Percentiles rank a stretch among this genome's conserved stretches.
These are phyloP conservation scores for Penicillium dipodomyicola DNA, from an alignment of 495 filamentous ascomycete genomes.

Conservation along the genomic window DNA sequence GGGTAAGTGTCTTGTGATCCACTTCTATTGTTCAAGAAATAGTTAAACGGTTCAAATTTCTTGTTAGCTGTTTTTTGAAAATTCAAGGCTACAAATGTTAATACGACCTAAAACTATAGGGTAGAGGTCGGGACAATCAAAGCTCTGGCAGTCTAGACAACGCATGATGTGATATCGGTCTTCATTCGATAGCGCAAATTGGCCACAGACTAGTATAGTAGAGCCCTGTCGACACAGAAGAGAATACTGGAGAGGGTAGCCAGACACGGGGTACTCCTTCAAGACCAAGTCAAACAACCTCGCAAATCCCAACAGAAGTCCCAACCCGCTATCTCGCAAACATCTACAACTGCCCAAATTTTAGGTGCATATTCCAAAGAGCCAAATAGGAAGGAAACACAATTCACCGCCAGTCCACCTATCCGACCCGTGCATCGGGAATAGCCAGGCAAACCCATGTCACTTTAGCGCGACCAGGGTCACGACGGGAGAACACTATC, in stretches of 20 bases:
- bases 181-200: too few species aligned
- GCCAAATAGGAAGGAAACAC: slow-evolving; percentile 9
- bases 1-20: too few species aligned
- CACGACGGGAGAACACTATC: not conserved
- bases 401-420: slow-evolving; percentile 13
- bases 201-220: too few species aligned
- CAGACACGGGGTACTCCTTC: not conserved
- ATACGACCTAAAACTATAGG: too few species aligned
- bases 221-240: not conserved
- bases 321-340: slow-evolving; percentile 1
- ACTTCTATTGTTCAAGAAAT: too few species aligned
- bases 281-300: not conserved
- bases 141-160: too few species aligned
- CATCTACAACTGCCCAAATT: slow-evolving; percentile 1
- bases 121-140: too few species aligned
- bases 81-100: too few species aligned
- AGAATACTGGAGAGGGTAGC: not conserved
- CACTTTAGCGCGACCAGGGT: slow-evolving; percentile 1
- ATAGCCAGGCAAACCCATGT: slow-evolving; percentile 1
- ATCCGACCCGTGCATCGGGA: slow-evolving; percentile 10
- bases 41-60: too few species aligned
- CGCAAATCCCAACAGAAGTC: slow-evolving; percentile 2
- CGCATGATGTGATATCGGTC: too few species aligned
- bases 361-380: not conserved
- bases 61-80: too few species aligned